A percentile compares a stretch with the other conserved stretches of the same genome.
These are phyloP conservation scores for Xylaria sp. DNA, from an alignment of 495 filamentous ascomycete species.

Conservation along the genomic window DNA sequence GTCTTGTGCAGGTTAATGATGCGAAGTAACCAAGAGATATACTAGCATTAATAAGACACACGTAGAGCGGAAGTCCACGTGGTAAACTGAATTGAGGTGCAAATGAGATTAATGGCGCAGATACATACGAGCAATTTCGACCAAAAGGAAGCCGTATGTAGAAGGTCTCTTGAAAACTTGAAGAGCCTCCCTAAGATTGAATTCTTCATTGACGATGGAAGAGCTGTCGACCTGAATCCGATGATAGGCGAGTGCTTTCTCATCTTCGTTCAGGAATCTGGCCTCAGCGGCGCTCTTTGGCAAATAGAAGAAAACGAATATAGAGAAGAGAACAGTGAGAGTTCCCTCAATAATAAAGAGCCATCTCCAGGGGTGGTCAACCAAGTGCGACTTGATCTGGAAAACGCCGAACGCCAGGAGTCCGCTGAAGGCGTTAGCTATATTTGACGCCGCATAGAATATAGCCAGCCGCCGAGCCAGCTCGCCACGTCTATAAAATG, in stretches of 20 bases:
- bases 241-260: slow-evolving; percentile 73
- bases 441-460: slow-evolving; percentile 79
- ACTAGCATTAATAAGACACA: neutral
- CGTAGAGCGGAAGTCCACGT: neutral
- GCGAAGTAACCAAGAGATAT: neutral
- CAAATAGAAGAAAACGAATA: slow-evolving; percentile 75
- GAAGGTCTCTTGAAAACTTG: slow-evolving; percentile 68
- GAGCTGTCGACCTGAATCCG: slow-evolving; percentile 79
- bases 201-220: slow-evolving; percentile 73
- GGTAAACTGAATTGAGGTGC: neutral
- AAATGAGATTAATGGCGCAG: slow-evolving; percentile 11
- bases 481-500: slow-evolving; percentile 78
- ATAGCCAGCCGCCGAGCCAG: slow-evolving; percentile 76
- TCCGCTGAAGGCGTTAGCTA: slow-evolving; percentile 77
- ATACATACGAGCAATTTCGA: slow-evolving; percentile 59
- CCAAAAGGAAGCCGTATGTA: slow-evolving; percentile 67
- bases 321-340: slow-evolving; percentile 66
- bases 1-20: neutral
- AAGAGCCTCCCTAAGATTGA: slow-evolving; percentile 69
- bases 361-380: slow-evolving; percentile 70
- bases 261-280: slow-evolving; percentile 66
- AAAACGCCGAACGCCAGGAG: slow-evolving; percentile 79
- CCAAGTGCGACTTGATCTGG: slow-evolving; percentile 59
- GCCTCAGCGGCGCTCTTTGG: slow-evolving; percentile 69
- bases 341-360: slow-evolving; percentile 79